phyloP scores from a whole-genome alignment of 805 yeast species.

The Ascoidea tarda region DNA sequence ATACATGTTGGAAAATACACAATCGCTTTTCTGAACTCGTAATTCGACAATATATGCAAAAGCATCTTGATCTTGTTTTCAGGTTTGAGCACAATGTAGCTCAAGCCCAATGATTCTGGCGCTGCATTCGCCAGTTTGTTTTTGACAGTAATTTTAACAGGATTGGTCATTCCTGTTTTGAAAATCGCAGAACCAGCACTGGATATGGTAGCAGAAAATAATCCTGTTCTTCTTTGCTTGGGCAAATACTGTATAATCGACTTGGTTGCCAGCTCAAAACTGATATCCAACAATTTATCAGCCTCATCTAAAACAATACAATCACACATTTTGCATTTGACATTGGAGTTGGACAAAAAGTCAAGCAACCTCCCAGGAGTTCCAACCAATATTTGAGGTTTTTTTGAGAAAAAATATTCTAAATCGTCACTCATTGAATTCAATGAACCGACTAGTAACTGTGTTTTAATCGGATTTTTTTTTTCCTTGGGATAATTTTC shows the following conservation, averaged over 20 bases:
- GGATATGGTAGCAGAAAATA: constrained; percentile 86
- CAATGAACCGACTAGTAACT: constrained; percentile 50
- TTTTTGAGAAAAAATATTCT: constrained; percentile 32
- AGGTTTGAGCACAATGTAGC: constrained; percentile 46
- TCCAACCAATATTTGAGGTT: constrained; percentile 71
- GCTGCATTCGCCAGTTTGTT: constrained; percentile 25
- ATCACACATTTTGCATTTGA: constrained; percentile 52
- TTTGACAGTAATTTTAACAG: constrained; percentile 74
- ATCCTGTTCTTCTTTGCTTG: constrained; percentile 83
- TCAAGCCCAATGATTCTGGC: constrained; percentile 53
- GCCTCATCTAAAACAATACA: constrained; percentile 85
- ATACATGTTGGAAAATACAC: constrained; percentile 89
- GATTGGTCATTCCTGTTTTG: constrained; percentile 85
- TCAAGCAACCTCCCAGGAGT: constrained; percentile 88
- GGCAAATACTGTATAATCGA: constrained; percentile 60
- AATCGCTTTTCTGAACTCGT: constrained; percentile 62
- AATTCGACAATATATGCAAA: constrained; percentile 34
- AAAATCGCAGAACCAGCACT: constrained; percentile 70
- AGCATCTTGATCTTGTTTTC: constrained; percentile 46
- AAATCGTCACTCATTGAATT: constrained; percentile 59
- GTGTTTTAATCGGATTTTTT: constrained; percentile 30
- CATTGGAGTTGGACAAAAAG: constrained; percentile 37
- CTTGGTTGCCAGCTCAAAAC: constrained; percentile 57
- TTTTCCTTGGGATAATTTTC: constrained; percentile 39
- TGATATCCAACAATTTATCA: constrained; percentile 69